Percentiles rank a stretch among this genome's conserved stretches.
phyloP scores from a whole-genome alignment of 495 filamentous ascomycete species.

The Aspergillus baeticus region DNA sequence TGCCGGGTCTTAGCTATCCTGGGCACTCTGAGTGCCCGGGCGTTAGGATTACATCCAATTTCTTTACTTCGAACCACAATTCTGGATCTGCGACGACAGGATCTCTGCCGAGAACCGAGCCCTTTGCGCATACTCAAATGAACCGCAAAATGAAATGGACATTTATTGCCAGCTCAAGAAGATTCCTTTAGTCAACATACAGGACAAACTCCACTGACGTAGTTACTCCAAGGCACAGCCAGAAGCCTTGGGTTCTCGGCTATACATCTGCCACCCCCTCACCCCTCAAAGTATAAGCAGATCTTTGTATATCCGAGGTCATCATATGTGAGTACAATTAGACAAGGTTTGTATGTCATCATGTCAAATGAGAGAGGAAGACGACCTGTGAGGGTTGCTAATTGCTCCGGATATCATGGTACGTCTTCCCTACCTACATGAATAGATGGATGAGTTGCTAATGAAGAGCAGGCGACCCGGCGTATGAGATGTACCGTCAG shows the following conservation, averaged over 20 bases:
- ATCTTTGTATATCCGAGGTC: neutral
- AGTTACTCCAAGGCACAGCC: neutral
- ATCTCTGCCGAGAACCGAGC: no score
- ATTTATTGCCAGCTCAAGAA: no score
- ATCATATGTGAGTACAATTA: neutral
- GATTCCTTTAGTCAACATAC: neutral
- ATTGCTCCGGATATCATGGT: constrained; percentile 49
- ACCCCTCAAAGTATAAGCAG: neutral
- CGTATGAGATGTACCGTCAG: constrained; percentile 44
- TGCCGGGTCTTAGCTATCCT: no score
- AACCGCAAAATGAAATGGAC: no score
- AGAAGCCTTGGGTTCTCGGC: neutral
- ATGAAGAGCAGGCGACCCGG: constrained; percentile 36
- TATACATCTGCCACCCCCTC: neutral
- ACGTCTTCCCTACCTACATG: neutral
- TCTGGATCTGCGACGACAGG: no score
- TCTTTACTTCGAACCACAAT: no score
- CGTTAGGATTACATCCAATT: no score
- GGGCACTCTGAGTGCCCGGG: no score
- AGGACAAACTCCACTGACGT: neutral
- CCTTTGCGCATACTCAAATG: no score
- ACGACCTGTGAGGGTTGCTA: constrained; percentile 45
- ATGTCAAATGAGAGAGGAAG: constrained; percentile 18
- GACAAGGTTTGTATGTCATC: neutral
- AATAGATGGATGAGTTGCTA: neutral